Percentiles rank a stretch among this genome's conserved stretches.
Conservation (phyloP, 805 yeast species). For the Teunomyces kruisii region DNA sequence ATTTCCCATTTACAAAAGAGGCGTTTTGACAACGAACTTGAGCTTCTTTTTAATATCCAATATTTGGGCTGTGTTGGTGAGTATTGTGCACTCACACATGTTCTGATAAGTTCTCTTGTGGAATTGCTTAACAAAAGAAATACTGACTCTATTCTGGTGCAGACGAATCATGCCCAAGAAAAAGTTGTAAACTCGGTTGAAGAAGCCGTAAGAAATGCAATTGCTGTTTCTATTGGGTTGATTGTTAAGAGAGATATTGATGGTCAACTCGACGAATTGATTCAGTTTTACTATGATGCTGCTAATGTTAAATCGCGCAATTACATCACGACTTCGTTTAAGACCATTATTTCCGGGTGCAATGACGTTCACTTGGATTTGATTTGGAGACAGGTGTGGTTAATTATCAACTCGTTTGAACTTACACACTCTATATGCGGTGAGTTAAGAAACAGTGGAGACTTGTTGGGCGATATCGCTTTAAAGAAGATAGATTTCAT, state of each 20-base stretch:
- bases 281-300: slow-evolving; percentile 6
- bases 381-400: slow-evolving; percentile 26
- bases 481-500: slow-evolving; percentile 12
- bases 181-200: slow-evolving; percentile 5
- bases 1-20: slow-evolving; percentile 32
- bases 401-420: slow-evolving; percentile 12
- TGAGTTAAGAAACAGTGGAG: slow-evolving; percentile 37
- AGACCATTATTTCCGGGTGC: slow-evolving; percentile 11
- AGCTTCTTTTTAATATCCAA: slow-evolving; percentile 35
- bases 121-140: slow-evolving; percentile 24
- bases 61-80: slow-evolving; percentile 52
- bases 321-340: slow-evolving; percentile 17
- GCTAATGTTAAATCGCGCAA: slow-evolving; percentile 4
- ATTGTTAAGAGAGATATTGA: slow-evolving; percentile 7
- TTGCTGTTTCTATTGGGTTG: slow-evolving; percentile 10
- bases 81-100: not conserved
- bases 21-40: slow-evolving; percentile 16
- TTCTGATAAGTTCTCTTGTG: slow-evolving; percentile 38
- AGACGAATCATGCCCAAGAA: slow-evolving; percentile 2
- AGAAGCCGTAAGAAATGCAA: slow-evolving; percentile 7
- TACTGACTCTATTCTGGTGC: not conserved
- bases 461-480: slow-evolving; percentile 30
- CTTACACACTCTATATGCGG: slow-evolving; percentile 17
- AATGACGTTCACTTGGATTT: slow-evolving; percentile 20
- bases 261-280: slow-evolving; percentile 4